These are phyloP conservation scores for Edaphochlamys debaryana DNA, from an alignment of 139 green algal species.

Conservation along the genomic window DNA sequence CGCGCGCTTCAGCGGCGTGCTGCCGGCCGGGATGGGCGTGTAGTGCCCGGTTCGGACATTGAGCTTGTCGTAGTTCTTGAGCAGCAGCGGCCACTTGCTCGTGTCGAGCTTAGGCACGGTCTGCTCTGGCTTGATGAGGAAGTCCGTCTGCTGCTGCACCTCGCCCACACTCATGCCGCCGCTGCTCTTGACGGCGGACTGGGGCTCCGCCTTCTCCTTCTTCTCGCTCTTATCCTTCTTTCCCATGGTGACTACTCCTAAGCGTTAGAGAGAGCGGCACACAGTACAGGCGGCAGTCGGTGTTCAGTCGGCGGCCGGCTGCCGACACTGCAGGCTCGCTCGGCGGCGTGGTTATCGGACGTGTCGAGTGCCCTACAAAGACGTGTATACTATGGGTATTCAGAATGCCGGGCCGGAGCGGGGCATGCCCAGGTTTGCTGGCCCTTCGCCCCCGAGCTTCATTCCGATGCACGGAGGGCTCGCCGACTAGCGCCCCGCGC, in stretches of 20 bases:
- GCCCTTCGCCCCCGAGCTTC: too few relatives aligned
- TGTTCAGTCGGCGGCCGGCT: too few relatives aligned
- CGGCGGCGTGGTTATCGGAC: too few relatives aligned
- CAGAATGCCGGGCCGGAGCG: too few relatives aligned
- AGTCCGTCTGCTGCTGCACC: conserved; percentile 53
- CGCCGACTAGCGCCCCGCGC: too few relatives aligned
- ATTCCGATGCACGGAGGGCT: too few relatives aligned
- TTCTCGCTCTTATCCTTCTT: conserved; percentile 52
- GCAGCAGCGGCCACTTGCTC: conserved; percentile 94
- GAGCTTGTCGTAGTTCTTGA: conserved; percentile 97
- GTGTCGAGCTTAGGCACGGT: conserved; percentile 87
- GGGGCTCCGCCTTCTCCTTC: conserved; percentile 11
- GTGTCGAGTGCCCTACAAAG: too few relatives aligned
- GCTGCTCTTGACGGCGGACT: conserved; percentile 8
- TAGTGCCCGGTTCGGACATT: conserved; percentile 98
- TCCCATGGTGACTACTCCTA: neutral
- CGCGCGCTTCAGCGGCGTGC: conserved; percentile 89
- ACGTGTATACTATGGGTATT: too few relatives aligned
- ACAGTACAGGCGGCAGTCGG: too few relatives aligned
- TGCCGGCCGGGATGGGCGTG: conserved; percentile 94
- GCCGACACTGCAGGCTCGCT: too few relatives aligned
- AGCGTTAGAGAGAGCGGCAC: too few relatives aligned
- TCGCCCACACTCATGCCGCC: conserved; percentile 30
- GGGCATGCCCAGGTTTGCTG: too few relatives aligned
- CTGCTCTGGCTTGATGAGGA: conserved; percentile 63